These are phyloP conservation scores for Penicillium decumbens DNA, from an alignment of 2,329 filamentous ascomycete species.

Conservation along the genomic window DNA sequence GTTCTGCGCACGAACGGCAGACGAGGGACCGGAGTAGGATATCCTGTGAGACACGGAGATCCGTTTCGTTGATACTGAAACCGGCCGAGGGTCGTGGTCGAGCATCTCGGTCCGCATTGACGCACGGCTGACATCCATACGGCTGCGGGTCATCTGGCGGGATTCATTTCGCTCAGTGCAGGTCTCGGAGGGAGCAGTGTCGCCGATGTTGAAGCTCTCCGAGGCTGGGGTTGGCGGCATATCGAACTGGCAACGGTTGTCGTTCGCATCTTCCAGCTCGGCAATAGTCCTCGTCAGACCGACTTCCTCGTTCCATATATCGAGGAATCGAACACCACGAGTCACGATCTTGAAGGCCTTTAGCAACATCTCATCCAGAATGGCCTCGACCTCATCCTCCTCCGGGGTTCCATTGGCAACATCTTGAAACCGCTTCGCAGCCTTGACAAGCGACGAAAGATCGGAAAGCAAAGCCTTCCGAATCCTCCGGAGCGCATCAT, in stretches of 20 bases:
- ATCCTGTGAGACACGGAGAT: constrained; percentile 64
- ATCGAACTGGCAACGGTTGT: constrained; percentile 22
- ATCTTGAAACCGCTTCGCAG: constrained; percentile 78
- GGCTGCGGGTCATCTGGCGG: constrained; percentile 31
- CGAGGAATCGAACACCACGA: constrained; percentile 81
- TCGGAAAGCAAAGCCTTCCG: constrained; percentile 86
- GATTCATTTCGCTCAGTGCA: constrained; percentile 32
- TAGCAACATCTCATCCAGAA: constrained; percentile 87
- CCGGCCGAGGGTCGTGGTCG: constrained; percentile 29
- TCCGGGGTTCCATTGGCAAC: constrained; percentile 51
- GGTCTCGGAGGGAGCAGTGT: constrained; percentile 22
- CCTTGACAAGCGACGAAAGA: constrained; percentile 82
- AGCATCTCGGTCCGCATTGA: constrained; percentile 21
- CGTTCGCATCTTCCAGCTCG: constrained; percentile 31
- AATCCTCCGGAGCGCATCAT: constrained; percentile 70
- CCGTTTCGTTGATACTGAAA: constrained; percentile 44
- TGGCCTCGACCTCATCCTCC: constrained; percentile 43
- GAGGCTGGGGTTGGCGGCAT: constrained; percentile 38
- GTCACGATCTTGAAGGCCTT: constrained; percentile 94
- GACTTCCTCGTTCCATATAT: constrained; percentile 66
- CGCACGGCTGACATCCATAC: constrained; percentile 21
- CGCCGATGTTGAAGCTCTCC: constrained; percentile 33
- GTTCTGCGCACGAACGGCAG: constrained; percentile 60
- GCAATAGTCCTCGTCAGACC: constrained; percentile 42
- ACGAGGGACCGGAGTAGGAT: constrained; percentile 66